A percentile compares a stretch with the other conserved stretches of the same genome.
Conservation (phyloP, 176 grass and related monocot genomes). For the Saccharum officinarum region DNA sequence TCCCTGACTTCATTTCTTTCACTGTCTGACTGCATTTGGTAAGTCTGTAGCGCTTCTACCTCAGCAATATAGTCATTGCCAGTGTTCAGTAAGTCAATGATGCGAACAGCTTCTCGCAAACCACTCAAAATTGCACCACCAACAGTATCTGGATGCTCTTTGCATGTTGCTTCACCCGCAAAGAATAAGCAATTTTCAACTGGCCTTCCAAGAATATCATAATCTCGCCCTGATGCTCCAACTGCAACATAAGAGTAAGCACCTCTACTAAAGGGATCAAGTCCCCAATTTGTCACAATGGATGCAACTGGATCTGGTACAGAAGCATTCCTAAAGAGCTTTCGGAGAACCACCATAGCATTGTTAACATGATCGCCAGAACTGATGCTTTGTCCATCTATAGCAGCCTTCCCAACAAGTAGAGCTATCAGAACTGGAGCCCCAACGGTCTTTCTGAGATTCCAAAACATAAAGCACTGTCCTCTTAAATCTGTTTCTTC, state of each 20-base stretch:
- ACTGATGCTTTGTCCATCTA: conserved; percentile 69
- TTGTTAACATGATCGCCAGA: conserved; percentile 76
- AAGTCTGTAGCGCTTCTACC: conserved; percentile 78
- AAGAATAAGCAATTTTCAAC: conserved; percentile 96
- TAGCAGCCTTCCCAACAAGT: conserved; percentile 92
- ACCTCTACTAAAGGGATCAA: conserved; percentile 94
- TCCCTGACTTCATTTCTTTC: conserved; percentile 91
- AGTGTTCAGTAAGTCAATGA: conserved; percentile 75
- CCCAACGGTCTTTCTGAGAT: conserved; percentile 89
- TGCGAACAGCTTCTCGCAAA: conserved; percentile 89
- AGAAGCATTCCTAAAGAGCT: conserved; percentile 75
- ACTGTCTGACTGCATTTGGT: conserved; percentile 74
- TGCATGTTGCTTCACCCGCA: conserved; percentile 97
- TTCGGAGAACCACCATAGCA: conserved; percentile 85
- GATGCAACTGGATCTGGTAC: conserved; percentile 89
- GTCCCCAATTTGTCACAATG: conserved; percentile 97
- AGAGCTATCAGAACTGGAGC: conserved; percentile 88
- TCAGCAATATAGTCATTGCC: conserved; percentile 82
- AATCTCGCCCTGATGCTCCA: conserved; percentile 89
- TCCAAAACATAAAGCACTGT: conserved; percentile 99
- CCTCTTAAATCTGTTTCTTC: conserved; percentile 91
- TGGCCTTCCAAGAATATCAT: conserved; percentile 91
- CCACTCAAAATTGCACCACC: conserved; percentile 99
- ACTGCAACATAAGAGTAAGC: conserved; percentile 96
- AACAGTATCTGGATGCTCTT: conserved; percentile 99